Percentiles rank a stretch among this genome's conserved stretches.
These are phyloP conservation scores for Pichia sp. DNA, from an alignment of 1,139 yeast genomes.

Conservation along the genomic window DNA sequence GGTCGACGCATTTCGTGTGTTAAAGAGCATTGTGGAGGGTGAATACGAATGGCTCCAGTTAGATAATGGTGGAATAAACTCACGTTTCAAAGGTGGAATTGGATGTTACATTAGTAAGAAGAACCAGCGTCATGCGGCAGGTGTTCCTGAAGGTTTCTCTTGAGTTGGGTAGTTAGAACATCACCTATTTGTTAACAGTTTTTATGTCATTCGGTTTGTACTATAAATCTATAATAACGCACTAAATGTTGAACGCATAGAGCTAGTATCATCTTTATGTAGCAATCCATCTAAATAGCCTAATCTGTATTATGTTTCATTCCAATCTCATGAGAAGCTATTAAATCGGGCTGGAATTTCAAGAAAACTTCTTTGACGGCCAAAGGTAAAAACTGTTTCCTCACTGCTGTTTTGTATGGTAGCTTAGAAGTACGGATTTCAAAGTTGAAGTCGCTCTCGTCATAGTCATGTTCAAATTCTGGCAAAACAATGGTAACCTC, in stretches of 20 bases:
- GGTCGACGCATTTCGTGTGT: slow-evolving; percentile 69
- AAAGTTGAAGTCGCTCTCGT: slow-evolving; percentile 59
- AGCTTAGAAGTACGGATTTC: slow-evolving; percentile 39
- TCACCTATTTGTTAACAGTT: background rate
- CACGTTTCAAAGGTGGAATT: slow-evolving; percentile 59
- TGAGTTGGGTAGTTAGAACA: background rate
- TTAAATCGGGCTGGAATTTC: slow-evolving; percentile 58
- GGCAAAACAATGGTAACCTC: slow-evolving; percentile 47
- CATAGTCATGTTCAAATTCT: slow-evolving; percentile 72
- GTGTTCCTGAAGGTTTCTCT: slow-evolving; percentile 81
- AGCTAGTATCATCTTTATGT: background rate
- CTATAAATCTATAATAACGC: background rate
- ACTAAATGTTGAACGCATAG: background rate
- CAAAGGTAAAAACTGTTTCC: slow-evolving; percentile 47
- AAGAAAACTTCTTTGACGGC: slow-evolving; percentile 42
- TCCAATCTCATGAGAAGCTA: slow-evolving; percentile 46
- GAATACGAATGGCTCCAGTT: slow-evolving; percentile 65
- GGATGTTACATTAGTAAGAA: slow-evolving; percentile 55
- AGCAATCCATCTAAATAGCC: background rate
- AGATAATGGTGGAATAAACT: slow-evolving; percentile 67
- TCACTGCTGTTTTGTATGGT: slow-evolving; percentile 37
- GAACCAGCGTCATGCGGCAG: slow-evolving; percentile 65
- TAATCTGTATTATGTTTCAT: slow-evolving; percentile 31
- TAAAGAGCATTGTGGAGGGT: slow-evolving; percentile 65
- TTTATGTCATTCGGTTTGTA: background rate